These are phyloP conservation scores for Trichoderma atrobrunneum DNA, from an alignment of 2,329 filamentous ascomycete genomes.

Conservation along the genomic window DNA sequence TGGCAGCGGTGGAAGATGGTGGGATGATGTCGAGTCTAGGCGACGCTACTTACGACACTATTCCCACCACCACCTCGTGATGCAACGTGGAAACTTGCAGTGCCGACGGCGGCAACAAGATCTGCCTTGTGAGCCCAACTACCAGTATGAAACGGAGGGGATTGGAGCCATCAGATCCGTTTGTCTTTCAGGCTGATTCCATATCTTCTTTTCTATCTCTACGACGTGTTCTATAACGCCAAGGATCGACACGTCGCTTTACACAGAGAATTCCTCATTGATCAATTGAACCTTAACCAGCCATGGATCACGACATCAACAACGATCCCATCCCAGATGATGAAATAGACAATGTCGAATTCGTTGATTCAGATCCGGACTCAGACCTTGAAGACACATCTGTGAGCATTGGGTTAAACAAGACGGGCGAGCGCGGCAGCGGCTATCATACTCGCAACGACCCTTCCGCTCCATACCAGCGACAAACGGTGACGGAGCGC, in stretches of 20 bases:
- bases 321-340: conserved; percentile 4
- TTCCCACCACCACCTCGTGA: not conserved
- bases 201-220: not conserved
- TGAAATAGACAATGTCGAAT: not conserved
- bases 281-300: not conserved
- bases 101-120: not conserved
- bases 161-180: not conserved
- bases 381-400: conserved; percentile 22
- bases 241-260: not conserved
- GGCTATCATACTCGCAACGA: conserved; percentile 27
- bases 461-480: conserved; percentile 25
- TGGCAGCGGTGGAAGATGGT: not conserved
- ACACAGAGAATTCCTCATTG: not conserved
- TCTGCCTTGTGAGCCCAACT: not conserved
- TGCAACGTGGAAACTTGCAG: not conserved
- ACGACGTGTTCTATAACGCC: not conserved
- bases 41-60: conserved; percentile 6
- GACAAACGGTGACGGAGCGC: conserved; percentile 22
- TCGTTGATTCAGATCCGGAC: conserved; percentile 15
- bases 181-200: not conserved
- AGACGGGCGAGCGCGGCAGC: conserved; percentile 21
- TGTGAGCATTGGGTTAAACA: conserved; percentile 23
- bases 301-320: not conserved
- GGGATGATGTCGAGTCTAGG: not conserved
- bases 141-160: not conserved